These are phyloP conservation scores for Phytopythium ostracodes DNA, from an alignment of 352 stramenopile species.

Conservation along the genomic window DNA sequence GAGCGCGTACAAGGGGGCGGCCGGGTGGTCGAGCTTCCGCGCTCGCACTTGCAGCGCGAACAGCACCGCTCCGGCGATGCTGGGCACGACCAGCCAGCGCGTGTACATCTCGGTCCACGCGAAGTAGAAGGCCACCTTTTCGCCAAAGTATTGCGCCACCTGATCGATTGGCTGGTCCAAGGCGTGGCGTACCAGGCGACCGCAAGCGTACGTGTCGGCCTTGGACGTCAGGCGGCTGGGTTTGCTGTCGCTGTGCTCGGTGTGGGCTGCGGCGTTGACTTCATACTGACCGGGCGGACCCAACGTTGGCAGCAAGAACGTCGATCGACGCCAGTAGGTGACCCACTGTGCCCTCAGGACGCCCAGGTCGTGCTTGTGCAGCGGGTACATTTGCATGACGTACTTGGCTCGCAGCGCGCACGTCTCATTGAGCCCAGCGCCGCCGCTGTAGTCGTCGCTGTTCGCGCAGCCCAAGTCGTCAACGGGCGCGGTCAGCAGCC, in stretches of 20 bases:
- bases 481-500: slow-evolving; percentile 44
- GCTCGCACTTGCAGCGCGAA: slow-evolving; percentile 64
- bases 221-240: not conserved
- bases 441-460: slow-evolving; percentile 6
- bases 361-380: slow-evolving; percentile 81
- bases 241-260: not conserved
- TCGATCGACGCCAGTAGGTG: slow-evolving; percentile 61
- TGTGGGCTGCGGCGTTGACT: not conserved
- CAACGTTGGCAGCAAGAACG: slow-evolving; percentile 13
- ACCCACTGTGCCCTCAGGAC: slow-evolving; percentile 69
- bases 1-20: slow-evolving; percentile 76
- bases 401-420: slow-evolving; percentile 55
- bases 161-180: slow-evolving; percentile 81
- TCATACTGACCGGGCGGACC: not conserved
- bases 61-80: slow-evolving; percentile 60
- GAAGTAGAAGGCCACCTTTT: slow-evolving; percentile 92
- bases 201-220: slow-evolving; percentile 1
- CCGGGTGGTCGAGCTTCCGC: slow-evolving; percentile 70
- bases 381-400: slow-evolving; percentile 83
- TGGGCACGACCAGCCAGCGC: slow-evolving; percentile 81
- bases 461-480: slow-evolving; percentile 9
- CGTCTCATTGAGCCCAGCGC: slow-evolving; percentile 69
- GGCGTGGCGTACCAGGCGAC: slow-evolving; percentile 22
- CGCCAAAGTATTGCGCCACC: slow-evolving; percentile 89
- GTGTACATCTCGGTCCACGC: slow-evolving; percentile 92